These are phyloP conservation scores for Furcasterigmium furcatum DNA, from an alignment of 2,329 filamentous ascomycete genomes.

Conservation along the genomic window DNA sequence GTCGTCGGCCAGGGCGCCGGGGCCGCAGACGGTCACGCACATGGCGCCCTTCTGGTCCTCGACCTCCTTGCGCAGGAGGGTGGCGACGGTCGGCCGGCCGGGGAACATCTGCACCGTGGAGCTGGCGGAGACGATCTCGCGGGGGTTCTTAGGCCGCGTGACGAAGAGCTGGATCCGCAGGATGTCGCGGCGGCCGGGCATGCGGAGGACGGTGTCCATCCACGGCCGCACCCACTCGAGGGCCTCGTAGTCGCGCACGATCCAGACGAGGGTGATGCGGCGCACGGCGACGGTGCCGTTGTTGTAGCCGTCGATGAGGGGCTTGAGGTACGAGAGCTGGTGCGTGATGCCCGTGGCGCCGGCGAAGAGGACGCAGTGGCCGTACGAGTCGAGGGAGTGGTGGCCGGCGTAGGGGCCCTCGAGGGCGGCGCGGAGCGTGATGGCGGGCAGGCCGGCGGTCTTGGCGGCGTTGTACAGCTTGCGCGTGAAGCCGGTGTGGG, in stretches of 20 bases:
- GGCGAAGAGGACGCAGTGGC: conserved; percentile 85
- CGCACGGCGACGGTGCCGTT: conserved; percentile 75
- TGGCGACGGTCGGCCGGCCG: conserved; percentile 78
- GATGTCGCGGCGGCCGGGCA: conserved; percentile 78
- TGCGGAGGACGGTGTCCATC: conserved; percentile 70
- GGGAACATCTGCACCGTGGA: conserved; percentile 88
- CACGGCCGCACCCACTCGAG: conserved; percentile 92
- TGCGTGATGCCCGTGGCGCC: conserved; percentile 95
- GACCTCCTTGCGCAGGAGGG: conserved; percentile 79
- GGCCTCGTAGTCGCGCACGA: conserved; percentile 84
- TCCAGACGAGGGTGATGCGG: conserved; percentile 83
- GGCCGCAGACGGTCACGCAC: conserved; percentile 78
- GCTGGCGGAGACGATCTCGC: conserved; percentile 73
- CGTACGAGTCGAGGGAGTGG: conserved; percentile 86
- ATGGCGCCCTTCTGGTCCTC: conserved; percentile 82
- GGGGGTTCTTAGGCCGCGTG: conserved; percentile 80
- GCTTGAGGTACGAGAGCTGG: conserved; percentile 82
- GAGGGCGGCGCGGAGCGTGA: conserved; percentile 69
- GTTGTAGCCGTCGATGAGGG: conserved; percentile 68
- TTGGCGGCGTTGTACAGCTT: conserved; percentile 71
- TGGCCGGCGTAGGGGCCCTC: conserved; percentile 89
- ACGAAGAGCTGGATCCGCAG: conserved; percentile 87
- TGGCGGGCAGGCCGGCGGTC: conserved; percentile 43
- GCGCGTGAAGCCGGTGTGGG: conserved; percentile 84
- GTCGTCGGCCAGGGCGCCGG: conserved; percentile 72